Conservation (phyloP, 2,329 filamentous ascomycete genomes). For the Fusarium tricinctum region DNA sequence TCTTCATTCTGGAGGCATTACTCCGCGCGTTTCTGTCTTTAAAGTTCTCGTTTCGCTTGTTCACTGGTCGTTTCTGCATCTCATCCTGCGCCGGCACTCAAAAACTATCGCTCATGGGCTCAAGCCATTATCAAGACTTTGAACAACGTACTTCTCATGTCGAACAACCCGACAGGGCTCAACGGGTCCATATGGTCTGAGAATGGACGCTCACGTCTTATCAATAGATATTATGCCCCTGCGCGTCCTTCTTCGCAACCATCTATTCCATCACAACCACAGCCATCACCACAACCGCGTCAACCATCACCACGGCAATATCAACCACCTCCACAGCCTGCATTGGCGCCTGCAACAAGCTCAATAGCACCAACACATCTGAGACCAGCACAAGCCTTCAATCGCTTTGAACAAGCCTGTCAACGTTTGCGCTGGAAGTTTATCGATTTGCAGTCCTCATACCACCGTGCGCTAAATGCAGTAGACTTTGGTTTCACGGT, state of each 20-base stretch:
- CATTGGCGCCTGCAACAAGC: background rate
- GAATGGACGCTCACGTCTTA: slow-evolving; percentile 18
- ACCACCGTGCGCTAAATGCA: slow-evolving; percentile 63
- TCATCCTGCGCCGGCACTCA: background rate
- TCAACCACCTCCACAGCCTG: slow-evolving; percentile 10
- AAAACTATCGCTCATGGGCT: background rate
- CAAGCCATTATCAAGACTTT: background rate
- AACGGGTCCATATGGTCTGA: slow-evolving; percentile 47
- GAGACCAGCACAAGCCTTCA: slow-evolving; percentile 60
- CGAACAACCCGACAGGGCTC: slow-evolving; percentile 38
- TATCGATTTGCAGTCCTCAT: slow-evolving; percentile 70
- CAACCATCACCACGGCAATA: slow-evolving; percentile 9
- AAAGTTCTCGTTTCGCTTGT: background rate
- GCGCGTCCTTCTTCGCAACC: slow-evolving; percentile 34
- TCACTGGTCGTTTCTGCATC: background rate
- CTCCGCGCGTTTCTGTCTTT: background rate
- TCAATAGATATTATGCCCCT: slow-evolving; percentile 4
- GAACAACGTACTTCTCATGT: slow-evolving; percentile 23
- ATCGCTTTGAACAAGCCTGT: slow-evolving; percentile 72
- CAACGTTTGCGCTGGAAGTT: slow-evolving; percentile 74
- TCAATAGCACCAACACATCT: slow-evolving; percentile 38
- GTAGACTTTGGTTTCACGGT: slow-evolving; percentile 53
- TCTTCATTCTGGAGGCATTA: background rate
- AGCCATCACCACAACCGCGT: slow-evolving; percentile 23
- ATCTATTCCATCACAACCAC: slow-evolving; percentile 15